Evolutionary conservation across 108 stramenopile genomes (phyloP), one percentile per base, ranked within the genome.

Genomic region (Pseudonitzschia pungens): DNA sequence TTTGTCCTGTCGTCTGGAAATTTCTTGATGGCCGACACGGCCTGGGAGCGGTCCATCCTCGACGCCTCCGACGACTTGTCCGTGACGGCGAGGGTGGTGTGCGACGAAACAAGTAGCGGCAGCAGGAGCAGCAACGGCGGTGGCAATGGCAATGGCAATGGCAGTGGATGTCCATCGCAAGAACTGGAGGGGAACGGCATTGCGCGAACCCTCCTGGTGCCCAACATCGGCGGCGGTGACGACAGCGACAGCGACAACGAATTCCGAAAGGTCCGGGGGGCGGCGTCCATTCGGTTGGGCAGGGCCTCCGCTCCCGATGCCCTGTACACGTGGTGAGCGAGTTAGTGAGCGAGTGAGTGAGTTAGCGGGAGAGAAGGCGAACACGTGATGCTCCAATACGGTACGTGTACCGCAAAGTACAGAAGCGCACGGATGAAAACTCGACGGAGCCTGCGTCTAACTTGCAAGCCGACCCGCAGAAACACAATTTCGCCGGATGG

Each of bases 311-410:
- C 18, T 12, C 45, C 45, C 45, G 45, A 48, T 48, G 45, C 45
- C 18, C 45, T 48, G 45, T 48, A 48, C 45, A 48, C 45, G 45
- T 48, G 45, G 45, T 48, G 45, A 48, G n/a, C n/a, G n/a, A n/a
- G n/a, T n/a, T n/a, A 18, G 45, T 36, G 36, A 36, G 36, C 4
- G 2, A 6, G 6, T 36, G 36, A 6, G 6, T 36, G 36, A 6
- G 6, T 36, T 2, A 6, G 6, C 6, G 36, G 36, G 6, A 5
- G 36, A 6, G 36, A 36, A 5, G 4, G 6, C 36, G 36, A 36
- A 2, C 2, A 36, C 36, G 6, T 6, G 6, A 36, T 6, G n/a
- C n/a, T n/a, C n/a, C n/a, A n/a, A n/a, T n/a, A n/a, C n/a, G n/a
- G n/a, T n/a, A n/a, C n/a, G n/a, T n/a, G n/a, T n/a, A n/a, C n/a